Evolutionary conservation across 1,284 basidiomycete genomes (phyloP).

Genomic region (Rhizoctonia solani): DNA sequence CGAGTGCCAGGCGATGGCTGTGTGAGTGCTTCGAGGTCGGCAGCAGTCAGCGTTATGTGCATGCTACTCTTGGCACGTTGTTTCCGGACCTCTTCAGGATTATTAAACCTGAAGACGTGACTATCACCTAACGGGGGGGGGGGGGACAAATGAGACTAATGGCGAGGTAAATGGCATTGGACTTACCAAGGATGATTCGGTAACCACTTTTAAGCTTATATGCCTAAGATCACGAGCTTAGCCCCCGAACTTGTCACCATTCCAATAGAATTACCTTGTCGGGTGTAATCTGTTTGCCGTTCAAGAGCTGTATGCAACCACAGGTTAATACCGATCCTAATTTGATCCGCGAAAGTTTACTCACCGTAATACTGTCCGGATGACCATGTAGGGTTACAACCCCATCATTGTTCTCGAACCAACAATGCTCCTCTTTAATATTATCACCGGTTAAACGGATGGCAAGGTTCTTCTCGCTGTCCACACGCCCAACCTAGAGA

Average conservation of each 20-base stretch:
- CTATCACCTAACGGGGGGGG: constrained; percentile 72
- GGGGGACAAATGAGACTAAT: not conserved
- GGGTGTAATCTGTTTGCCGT: constrained; percentile 83
- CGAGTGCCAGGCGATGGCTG: constrained; percentile 49
- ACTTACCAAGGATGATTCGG: constrained; percentile 87
- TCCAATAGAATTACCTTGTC: constrained; percentile 60
- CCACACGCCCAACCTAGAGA: constrained; percentile 74
- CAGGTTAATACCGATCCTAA: constrained; percentile 35
- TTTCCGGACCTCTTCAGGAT: constrained; percentile 92
- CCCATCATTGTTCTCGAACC: constrained; percentile 85
- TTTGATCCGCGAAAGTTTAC: constrained; percentile 43
- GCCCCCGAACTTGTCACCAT: constrained; percentile 40
- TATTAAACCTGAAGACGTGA: constrained; percentile 97
- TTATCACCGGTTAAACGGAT: constrained; percentile 93
- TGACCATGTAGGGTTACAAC: constrained; percentile 81
- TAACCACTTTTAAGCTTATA: constrained; percentile 89
- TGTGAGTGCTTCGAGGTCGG: constrained; percentile 56
- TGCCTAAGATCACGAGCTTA: constrained; percentile 52
- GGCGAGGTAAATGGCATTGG: not conserved
- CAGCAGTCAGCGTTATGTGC: constrained; percentile 64
- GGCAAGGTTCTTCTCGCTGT: constrained; percentile 77
- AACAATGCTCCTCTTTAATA: constrained; percentile 90
- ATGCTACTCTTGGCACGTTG: constrained; percentile 73
- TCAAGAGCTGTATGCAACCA: constrained; percentile 72
- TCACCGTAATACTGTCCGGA: constrained; percentile 81